Percentiles rank a stretch among this genome's conserved stretches.
Evolutionary conservation across 23 red algal species (phyloP).

Genomic region (Cyanidioschyzon merolae): DNA sequence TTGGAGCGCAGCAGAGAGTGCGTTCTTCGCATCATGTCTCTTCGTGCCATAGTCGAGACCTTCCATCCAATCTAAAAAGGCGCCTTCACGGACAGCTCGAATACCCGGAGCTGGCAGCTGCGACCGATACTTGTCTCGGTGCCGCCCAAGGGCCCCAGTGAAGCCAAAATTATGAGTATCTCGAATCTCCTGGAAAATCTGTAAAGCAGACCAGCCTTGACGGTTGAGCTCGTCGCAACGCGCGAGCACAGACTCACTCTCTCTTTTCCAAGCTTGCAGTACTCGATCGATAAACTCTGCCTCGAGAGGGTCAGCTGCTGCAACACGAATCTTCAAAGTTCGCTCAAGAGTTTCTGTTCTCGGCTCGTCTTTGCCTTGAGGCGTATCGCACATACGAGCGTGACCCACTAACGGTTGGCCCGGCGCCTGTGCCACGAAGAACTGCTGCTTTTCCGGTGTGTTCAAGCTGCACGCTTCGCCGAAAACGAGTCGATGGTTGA

Average conservation of each 20-base stretch:
- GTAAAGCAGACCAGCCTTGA: not conserved
- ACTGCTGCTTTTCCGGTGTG: no score
- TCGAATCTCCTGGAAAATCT: not conserved
- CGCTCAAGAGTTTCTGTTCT: not conserved
- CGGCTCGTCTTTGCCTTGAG: not conserved
- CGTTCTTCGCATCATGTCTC: not conserved
- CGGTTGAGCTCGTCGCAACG: not conserved
- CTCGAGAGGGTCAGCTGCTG: not conserved
- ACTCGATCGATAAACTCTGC: conserved; percentile 1
- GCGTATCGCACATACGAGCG: no score
- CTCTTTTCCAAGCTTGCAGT: not conserved
- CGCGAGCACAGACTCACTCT: not conserved
- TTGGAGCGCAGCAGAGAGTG: not conserved
- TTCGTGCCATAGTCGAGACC: not conserved
- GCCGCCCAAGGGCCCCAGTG: not conserved
- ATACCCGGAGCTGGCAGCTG: not conserved
- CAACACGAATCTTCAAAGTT: not conserved
- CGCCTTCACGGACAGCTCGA: conserved; percentile 2
- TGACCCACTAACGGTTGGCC: no score
- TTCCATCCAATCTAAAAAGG: not conserved
- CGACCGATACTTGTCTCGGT: not conserved
- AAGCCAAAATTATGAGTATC: not conserved
- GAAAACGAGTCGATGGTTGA: not conserved
- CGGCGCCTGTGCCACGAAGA: no score
- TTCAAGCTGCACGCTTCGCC: no score